phyloP scores from a whole-genome alignment of 768 basidiomycete species.

The Hypsizygus marmoreus region DNA sequence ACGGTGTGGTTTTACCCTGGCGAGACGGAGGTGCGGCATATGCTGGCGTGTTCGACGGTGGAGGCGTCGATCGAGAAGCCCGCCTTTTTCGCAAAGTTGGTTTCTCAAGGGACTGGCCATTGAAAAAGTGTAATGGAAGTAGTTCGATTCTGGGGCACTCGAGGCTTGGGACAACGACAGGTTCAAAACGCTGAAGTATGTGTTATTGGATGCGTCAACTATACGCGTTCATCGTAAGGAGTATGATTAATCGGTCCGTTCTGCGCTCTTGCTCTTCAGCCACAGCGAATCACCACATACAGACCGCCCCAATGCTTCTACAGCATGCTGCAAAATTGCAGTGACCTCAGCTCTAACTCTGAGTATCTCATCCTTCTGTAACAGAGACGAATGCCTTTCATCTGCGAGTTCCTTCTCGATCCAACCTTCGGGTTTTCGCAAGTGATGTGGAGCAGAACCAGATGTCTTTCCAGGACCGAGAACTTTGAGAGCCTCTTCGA shows the following conservation, averaged over 20 bases:
- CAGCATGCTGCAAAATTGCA: constrained; percentile 49
- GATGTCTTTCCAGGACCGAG: constrained; percentile 2
- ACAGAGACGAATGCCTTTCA: not conserved
- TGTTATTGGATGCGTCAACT: too few relatives aligned
- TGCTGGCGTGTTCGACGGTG: constrained; percentile 26
- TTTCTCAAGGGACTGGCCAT: too few relatives aligned
- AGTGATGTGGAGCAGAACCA: not conserved
- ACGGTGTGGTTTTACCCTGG: constrained; percentile 39
- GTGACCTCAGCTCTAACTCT: constrained; percentile 56
- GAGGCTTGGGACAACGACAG: too few relatives aligned
- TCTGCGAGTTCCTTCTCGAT: constrained; percentile 15
- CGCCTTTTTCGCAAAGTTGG: too few relatives aligned
- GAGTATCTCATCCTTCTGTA: constrained; percentile 29
- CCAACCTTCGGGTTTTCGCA: constrained; percentile 24
- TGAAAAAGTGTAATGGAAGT: too few relatives aligned
- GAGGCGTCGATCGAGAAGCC: constrained; percentile 11
- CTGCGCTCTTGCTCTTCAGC: constrained; percentile 11
- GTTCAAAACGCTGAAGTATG: too few relatives aligned
- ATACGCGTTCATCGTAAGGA: not conserved
- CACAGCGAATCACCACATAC: constrained; percentile 46
- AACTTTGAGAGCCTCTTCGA: constrained; percentile 24
- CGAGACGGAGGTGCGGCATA: constrained; percentile 29
- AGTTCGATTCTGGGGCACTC: too few relatives aligned
- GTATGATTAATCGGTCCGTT: constrained; percentile 4
- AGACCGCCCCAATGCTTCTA: constrained; percentile 54